Percentiles rank a stretch among this genome's conserved stretches.
Evolutionary conservation across 768 basidiomycete genomes (phyloP).

Genomic region (Cystobasidium onofrii): DNA sequence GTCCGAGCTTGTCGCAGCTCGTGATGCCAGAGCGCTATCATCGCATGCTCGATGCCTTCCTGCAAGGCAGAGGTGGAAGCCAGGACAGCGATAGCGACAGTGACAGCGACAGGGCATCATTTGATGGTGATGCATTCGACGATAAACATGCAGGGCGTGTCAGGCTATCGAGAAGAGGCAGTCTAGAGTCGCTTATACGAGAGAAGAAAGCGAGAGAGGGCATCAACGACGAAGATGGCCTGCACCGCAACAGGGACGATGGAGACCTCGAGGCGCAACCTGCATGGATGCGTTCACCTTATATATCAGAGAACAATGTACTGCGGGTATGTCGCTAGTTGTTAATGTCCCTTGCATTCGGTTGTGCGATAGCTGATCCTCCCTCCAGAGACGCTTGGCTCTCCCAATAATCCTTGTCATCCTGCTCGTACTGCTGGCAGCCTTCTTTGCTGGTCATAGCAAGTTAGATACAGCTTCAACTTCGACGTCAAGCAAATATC

Average conservation of each 20-base stretch:
- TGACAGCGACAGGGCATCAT: not conserved
- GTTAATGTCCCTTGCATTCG: not conserved
- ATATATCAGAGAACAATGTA: not conserved
- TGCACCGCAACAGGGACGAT: not conserved
- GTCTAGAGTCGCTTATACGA: not conserved
- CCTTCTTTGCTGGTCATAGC: slow-evolving; percentile 16
- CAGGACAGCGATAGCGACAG: slow-evolving; percentile 8
- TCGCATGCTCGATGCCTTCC: not conserved
- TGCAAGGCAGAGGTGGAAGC: not conserved
- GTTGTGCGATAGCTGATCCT: not conserved
- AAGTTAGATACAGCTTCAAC: not conserved
- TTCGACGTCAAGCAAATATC: not conserved
- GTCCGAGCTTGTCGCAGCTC: not conserved
- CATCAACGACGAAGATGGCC: not conserved
- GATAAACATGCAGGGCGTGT: too few species aligned
- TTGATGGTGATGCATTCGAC: not conserved
- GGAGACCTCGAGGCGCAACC: slow-evolving; percentile 16
- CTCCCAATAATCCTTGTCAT: slow-evolving; percentile 24
- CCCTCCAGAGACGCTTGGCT: slow-evolving; percentile 11
- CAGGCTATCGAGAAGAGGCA: not conserved
- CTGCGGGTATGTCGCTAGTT: not conserved
- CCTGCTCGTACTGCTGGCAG: slow-evolving; percentile 9
- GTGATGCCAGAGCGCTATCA: not conserved
- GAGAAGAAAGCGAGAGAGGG: slow-evolving; percentile 5
- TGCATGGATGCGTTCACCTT: not conserved